A percentile compares a stretch with the other conserved stretches of the same genome.
Conservation (phyloP, 2,329 filamentous ascomycete species). For the Pseudogymnoascus sp. region DNA sequence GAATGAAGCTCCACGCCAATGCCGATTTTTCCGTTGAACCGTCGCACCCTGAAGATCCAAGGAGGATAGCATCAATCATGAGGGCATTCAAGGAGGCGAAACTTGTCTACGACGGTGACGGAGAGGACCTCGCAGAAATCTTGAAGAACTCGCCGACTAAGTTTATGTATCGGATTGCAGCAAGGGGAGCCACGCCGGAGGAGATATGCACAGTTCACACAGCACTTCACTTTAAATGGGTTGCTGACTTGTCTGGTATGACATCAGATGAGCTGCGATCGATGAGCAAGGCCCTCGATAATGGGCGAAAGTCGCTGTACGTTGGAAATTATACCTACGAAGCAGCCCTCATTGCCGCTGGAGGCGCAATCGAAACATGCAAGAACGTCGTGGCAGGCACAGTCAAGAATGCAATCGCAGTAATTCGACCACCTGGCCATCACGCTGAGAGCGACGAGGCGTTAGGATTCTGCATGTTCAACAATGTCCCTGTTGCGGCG, state of each 20-base stretch:
- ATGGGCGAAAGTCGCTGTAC: slow-evolving; percentile 68
- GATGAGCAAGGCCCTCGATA: slow-evolving; percentile 52
- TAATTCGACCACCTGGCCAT: slow-evolving; percentile 90
- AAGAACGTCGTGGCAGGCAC: slow-evolving; percentile 75
- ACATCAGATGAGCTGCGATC: slow-evolving; percentile 57
- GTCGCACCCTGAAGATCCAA: slow-evolving; percentile 88
- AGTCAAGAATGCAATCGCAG: slow-evolving; percentile 90
- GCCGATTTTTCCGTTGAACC: slow-evolving; percentile 64
- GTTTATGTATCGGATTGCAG: slow-evolving; percentile 69
- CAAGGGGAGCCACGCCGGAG: slow-evolving; percentile 64
- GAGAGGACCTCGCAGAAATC: slow-evolving; percentile 43
- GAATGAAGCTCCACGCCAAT: slow-evolving; percentile 94
- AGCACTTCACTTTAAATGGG: slow-evolving; percentile 69
- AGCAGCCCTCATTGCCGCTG: slow-evolving; percentile 75
- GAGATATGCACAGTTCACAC: slow-evolving; percentile 79
- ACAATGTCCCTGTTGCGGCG: slow-evolving; percentile 93
- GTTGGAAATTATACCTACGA: slow-evolving; percentile 75
- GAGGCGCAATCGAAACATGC: slow-evolving; percentile 87
- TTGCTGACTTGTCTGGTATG: slow-evolving; percentile 47
- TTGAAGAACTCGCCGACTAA: slow-evolving; percentile 46
- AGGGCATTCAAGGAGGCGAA: slow-evolving; percentile 76
- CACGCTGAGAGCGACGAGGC: slow-evolving; percentile 80
- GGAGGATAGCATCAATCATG: slow-evolving; percentile 88
- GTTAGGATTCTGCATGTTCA: slow-evolving; percentile 96
- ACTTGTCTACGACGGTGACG: slow-evolving; percentile 57